A percentile compares a stretch with the other conserved stretches of the same genome.
phyloP scores from a whole-genome alignment of 306 rosid genomes.

The Spatholobus suberectus region DNA sequence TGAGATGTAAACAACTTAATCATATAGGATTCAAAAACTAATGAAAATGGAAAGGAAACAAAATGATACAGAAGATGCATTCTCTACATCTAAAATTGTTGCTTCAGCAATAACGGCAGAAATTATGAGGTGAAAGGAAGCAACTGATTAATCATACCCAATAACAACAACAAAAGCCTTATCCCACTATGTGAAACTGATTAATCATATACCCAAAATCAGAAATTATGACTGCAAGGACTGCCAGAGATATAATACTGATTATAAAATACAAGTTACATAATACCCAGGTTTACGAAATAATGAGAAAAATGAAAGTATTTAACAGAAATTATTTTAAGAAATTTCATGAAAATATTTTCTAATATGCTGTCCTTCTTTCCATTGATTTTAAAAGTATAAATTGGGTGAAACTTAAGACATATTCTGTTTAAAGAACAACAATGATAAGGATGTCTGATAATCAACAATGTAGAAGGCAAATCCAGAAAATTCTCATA shows the following conservation, averaged over 20 bases:
- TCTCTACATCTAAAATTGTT: conserved; percentile 27
- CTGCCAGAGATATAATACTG: background rate
- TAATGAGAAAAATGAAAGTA: background rate
- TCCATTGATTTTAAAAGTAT: background rate
- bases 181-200: background rate
- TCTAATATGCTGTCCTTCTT: conserved; percentile 7
- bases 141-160: conserved; percentile 5
- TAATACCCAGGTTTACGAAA: conserved; percentile 13
- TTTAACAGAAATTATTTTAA: conserved; percentile 11
- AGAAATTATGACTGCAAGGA: conserved; percentile 14
- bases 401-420: conserved; percentile 4
- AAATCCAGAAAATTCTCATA: conserved; percentile 18
- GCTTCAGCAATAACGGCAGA: background rate
- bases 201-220: conserved; percentile 17
- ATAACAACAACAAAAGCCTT: background rate
- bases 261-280: background rate
- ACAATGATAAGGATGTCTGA: conserved; percentile 4
- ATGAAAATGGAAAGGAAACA: background rate
- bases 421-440: conserved; percentile 14
- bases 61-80: conserved; percentile 3
- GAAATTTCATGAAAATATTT: conserved; percentile 31
- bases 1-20: conserved; percentile 12
- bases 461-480: background rate
- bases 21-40: conserved; percentile 8
- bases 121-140: background rate